Percentiles rank a stretch among this genome's conserved stretches.
Evolutionary conservation across 768 basidiomycete species (phyloP).

Genomic region (Suillus lakei): DNA sequence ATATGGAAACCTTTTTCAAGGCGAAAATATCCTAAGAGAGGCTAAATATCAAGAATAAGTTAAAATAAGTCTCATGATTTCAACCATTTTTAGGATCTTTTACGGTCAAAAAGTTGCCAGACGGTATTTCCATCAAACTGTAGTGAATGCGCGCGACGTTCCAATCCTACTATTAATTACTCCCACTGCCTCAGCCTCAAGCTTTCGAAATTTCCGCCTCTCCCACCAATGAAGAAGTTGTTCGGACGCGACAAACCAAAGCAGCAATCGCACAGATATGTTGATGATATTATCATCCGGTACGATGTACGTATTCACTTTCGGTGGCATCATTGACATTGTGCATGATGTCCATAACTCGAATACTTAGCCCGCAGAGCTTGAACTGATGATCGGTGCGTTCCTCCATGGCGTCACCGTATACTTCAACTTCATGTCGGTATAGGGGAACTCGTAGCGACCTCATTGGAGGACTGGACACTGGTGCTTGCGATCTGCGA

Average conservation of each 20-base stretch:
- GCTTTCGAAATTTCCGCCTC: too few relatives aligned
- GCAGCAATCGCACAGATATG: slow-evolving; percentile 30
- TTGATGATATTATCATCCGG: slow-evolving; percentile 23
- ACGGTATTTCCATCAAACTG: too few relatives aligned
- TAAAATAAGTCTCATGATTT: too few relatives aligned
- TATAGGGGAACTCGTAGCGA: slow-evolving; percentile 73
- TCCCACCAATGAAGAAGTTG: slow-evolving; percentile 69
- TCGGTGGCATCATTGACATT: not conserved
- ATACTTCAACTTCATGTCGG: not conserved
- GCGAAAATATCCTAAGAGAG: too few relatives aligned
- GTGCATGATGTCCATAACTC: not conserved
- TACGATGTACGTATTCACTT: slow-evolving; percentile 28
- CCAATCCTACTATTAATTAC: too few relatives aligned
- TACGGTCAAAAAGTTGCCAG: too few relatives aligned
- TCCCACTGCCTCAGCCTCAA: too few relatives aligned
- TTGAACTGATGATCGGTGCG: slow-evolving; percentile 75
- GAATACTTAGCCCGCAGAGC: slow-evolving; percentile 48
- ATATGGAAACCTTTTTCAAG: too few relatives aligned
- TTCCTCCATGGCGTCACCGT: slow-evolving; percentile 1
- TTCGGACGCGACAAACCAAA: slow-evolving; percentile 58
- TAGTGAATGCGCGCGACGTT: too few relatives aligned
- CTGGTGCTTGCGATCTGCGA: slow-evolving; percentile 88
- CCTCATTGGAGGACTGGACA: slow-evolving; percentile 79
- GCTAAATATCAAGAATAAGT: too few relatives aligned
- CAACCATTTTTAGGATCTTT: too few relatives aligned